A percentile compares a stretch with the other conserved stretches of the same genome.
Evolutionary conservation across 371 early-diverging fungal species (phyloP).

Genomic region (Mortierella sp.): DNA sequence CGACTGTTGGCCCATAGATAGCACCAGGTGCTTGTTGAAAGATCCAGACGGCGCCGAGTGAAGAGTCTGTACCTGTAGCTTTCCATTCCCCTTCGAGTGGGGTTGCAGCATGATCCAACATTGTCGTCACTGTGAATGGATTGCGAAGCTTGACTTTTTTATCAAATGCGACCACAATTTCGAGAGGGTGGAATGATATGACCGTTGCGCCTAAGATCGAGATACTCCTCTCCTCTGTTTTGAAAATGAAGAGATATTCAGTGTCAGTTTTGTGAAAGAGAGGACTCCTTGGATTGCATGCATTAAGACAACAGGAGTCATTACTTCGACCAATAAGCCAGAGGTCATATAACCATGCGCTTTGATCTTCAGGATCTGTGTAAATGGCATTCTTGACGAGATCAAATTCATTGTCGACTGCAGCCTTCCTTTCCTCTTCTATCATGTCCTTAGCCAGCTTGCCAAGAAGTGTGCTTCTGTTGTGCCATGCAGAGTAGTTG

Average conservation of each 20-base stretch:
- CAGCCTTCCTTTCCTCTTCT: slow-evolving; percentile 48
- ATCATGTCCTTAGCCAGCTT: slow-evolving; percentile 63
- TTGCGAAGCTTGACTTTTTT: slow-evolving; percentile 40
- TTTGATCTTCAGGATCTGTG: slow-evolving; percentile 97
- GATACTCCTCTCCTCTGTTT: slow-evolving; percentile 42
- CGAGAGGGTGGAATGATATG: slow-evolving; percentile 49
- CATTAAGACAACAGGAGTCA: background rate
- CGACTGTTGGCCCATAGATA: slow-evolving; percentile 38
- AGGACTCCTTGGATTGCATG: background rate
- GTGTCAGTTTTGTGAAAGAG: background rate
- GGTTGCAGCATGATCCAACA: slow-evolving; percentile 20
- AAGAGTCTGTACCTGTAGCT: slow-evolving; percentile 46
- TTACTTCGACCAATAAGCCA: slow-evolving; percentile 84
- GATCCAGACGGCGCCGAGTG: slow-evolving; percentile 50
- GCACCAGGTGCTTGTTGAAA: slow-evolving; percentile 33
- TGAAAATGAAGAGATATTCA: background rate
- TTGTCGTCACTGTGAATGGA: slow-evolving; percentile 43
- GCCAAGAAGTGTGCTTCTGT: slow-evolving; percentile 86
- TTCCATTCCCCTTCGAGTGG: slow-evolving; percentile 50
- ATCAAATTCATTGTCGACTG: slow-evolving; percentile 75
- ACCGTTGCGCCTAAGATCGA: slow-evolving; percentile 46
- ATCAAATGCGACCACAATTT: slow-evolving; percentile 56
- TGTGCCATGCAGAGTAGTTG: slow-evolving; percentile 98
- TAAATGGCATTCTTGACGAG: slow-evolving; percentile 89
- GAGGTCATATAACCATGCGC: slow-evolving; percentile 95